These are phyloP conservation scores for Candida boidinii DNA, from an alignment of 805 yeast genomes.

Conservation along the genomic window DNA sequence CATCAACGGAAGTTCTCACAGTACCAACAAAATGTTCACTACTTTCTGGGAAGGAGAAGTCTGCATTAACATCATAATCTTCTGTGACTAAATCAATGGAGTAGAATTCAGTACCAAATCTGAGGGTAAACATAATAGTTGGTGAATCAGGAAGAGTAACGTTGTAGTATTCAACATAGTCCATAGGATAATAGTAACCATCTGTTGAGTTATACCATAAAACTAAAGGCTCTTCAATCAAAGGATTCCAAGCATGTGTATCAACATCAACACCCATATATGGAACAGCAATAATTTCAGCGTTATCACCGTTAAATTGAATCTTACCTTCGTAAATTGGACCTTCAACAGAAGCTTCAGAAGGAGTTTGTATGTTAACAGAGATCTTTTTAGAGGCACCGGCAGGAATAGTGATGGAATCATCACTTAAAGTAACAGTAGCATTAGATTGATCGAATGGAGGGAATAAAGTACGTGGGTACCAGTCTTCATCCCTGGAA, in stretches of 20 bases:
- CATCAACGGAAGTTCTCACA: neutral
- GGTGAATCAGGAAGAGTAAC: conserved; percentile 2
- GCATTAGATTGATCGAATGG: conserved; percentile 6
- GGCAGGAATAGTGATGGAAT: conserved; percentile 2
- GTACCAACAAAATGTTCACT: conserved; percentile 4
- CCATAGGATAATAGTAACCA: neutral
- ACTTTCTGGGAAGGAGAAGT: conserved; percentile 7
- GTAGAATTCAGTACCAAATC: conserved; percentile 6
- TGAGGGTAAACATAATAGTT: conserved; percentile 3
- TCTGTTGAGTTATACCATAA: neutral
- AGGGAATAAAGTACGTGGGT: conserved; percentile 5
- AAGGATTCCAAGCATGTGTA: conserved; percentile 5
- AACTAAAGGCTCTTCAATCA: conserved; percentile 3
- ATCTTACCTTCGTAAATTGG: conserved; percentile 8
- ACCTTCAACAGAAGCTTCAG: conserved; percentile 1
- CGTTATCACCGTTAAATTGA: conserved; percentile 8
- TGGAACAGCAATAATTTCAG: conserved; percentile 8
- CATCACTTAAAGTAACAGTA: conserved; percentile 3
- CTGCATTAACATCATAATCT: conserved; percentile 7
- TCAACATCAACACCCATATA: conserved; percentile 9
- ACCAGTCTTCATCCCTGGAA: neutral
- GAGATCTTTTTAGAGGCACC: conserved; percentile 5
- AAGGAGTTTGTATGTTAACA: conserved; percentile 3
- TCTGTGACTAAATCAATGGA: conserved; percentile 7
- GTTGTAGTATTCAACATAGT: neutral